Base-by-base conservation (phyloP, 768 basidiomycete species). In the Rhizopogon rudus region DNA sequence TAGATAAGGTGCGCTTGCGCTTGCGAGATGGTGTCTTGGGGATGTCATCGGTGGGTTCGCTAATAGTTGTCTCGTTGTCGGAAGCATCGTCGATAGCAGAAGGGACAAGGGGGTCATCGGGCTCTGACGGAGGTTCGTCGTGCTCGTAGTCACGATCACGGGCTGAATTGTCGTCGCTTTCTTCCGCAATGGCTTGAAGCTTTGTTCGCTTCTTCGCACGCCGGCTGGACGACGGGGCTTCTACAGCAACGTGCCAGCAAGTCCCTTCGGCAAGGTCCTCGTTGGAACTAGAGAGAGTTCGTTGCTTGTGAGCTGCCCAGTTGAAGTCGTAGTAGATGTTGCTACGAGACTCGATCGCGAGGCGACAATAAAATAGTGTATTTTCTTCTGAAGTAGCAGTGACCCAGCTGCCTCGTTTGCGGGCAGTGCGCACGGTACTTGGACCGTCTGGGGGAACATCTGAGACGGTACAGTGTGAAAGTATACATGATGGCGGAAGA, bases 261-360 rank as follows among this genome's bases (percentile, higher is more conserved):
- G 59, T 66, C n/a, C 78, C 82, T 59, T 42, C 69, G 54, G 52
- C 70, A 55, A 56, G 73, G 49, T 55, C 74, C 60, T 67, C 61
- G 13, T 60, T 44, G 4, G 58, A 46, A 14, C 53, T 57, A 7
- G 55, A 56, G 14, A 81, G 67, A 0, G 81, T 80, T 1, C 64
- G 58, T 17, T 63, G 48, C 28, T 68, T 76, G 60, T 85, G 83
- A 12, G 56, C 57, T 35, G 76, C 73, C 87, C 87, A 90, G 44
- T 77, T 59, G 57, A 89, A 77, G 3, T 76, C 71, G 59, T 84
- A 89, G 69, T 80, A 89, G 1, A 87, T 58, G 8, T 86, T 84
- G 17, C 80, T 78, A 43, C 70, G 74, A 1, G 81, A 73, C 60
- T 87, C 76, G 10, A 85, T 73, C 3, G 86, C 87, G 14, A 77